Evolutionary conservation across 352 stramenopile genomes (phyloP).

Genomic region (Phytopythium vexans): DNA sequence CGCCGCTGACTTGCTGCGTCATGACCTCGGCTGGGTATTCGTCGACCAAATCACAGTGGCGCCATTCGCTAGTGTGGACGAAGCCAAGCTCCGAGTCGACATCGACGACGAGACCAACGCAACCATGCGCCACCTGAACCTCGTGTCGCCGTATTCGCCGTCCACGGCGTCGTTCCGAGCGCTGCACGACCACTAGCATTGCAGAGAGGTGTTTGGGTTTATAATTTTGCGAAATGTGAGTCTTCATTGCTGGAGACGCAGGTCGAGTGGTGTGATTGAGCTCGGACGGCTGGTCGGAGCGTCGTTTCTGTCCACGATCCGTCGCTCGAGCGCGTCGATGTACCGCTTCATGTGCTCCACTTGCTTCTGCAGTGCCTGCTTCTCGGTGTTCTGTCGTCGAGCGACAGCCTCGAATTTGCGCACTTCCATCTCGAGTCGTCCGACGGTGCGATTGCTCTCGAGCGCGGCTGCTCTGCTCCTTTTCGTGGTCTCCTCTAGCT

Average conservation of each 20-base stretch:
- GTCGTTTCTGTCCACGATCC: slow-evolving; percentile 10
- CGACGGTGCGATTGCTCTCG: slow-evolving; percentile 27
- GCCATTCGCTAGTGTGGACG: slow-evolving; percentile 14
- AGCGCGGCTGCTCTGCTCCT: slow-evolving; percentile 21
- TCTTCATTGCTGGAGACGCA: not conserved
- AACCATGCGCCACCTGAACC: slow-evolving; percentile 12
- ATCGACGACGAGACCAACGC: slow-evolving; percentile 4
- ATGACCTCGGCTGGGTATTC: slow-evolving; percentile 53
- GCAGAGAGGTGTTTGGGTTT: not conserved
- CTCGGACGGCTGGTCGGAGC: not conserved
- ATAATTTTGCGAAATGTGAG: not conserved
- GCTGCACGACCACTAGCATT: slow-evolving; percentile 8
- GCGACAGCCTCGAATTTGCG: slow-evolving; percentile 34
- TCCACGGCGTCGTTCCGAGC: slow-evolving; percentile 13
- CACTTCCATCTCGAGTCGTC: slow-evolving; percentile 27
- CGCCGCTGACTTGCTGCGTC: slow-evolving; percentile 48
- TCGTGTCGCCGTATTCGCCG: slow-evolving; percentile 15
- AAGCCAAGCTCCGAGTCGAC: slow-evolving; percentile 13
- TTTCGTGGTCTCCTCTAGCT: slow-evolving; percentile 14
- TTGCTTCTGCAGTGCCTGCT: slow-evolving; percentile 16
- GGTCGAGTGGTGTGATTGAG: no score
- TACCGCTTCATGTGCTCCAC: slow-evolving; percentile 19
- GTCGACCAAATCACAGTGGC: slow-evolving; percentile 33
- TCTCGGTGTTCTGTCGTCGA: slow-evolving; percentile 22
- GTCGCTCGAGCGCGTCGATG: slow-evolving; percentile 27